Conservation (phyloP, 495 filamentous ascomycete genomes). For the Penicillium canariense region DNA sequence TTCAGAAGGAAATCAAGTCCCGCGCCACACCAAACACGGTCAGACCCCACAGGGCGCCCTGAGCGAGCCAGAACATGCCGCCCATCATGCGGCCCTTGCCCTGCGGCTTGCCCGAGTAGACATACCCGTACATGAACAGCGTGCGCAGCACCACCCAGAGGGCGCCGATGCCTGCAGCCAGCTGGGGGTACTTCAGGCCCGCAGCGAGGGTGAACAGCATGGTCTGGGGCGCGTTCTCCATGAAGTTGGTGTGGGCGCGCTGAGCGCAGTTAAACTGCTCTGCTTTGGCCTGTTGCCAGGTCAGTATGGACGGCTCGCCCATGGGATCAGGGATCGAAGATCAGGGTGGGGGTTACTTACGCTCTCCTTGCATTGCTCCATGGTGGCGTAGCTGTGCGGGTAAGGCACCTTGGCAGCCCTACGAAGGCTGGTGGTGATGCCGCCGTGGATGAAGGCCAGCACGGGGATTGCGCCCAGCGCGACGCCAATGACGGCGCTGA, state of each 20-base stretch:
- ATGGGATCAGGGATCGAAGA: too few relatives aligned
- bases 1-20: constrained; percentile 29
- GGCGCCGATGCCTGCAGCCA: constrained; percentile 50
- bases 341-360: constrained; percentile 41
- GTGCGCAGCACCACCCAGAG: constrained; percentile 56
- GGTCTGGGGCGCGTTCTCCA: constrained; percentile 60
- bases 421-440: constrained; percentile 46
- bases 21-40: constrained; percentile 42
- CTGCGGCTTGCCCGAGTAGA: constrained; percentile 40
- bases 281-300: constrained; percentile 42
- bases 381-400: constrained; percentile 62
- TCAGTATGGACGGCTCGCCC: too few relatives aligned
- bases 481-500: constrained; percentile 58
- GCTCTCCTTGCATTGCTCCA: constrained; percentile 55
- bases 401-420: constrained; percentile 56
- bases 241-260: constrained; percentile 69
- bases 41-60: constrained; percentile 47
- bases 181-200: constrained; percentile 55
- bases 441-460: constrained; percentile 57
- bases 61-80: constrained; percentile 36
- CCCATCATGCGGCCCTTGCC: constrained; percentile 49
- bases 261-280: constrained; percentile 66
- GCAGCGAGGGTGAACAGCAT: constrained; percentile 58
- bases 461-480: constrained; percentile 53
- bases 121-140: constrained; percentile 62